phyloP scores from a whole-genome alignment of 2,329 filamentous ascomycete genomes.

The Neobulgaria alba region DNA sequence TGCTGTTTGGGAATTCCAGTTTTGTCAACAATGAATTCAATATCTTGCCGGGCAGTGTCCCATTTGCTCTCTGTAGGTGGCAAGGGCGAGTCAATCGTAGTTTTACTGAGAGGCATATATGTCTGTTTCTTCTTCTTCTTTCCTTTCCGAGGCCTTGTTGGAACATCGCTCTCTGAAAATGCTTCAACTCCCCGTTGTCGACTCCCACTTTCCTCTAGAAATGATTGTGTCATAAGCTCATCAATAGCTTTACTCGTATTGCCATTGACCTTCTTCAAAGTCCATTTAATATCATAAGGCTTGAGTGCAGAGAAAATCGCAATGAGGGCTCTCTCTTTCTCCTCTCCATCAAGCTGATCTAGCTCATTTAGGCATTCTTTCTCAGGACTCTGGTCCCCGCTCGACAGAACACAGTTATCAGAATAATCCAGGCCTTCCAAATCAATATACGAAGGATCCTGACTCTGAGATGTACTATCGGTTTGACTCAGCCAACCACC shows the following conservation, averaged over 20 bases:
- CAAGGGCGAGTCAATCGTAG: slow-evolving; percentile 9
- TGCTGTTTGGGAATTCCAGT: slow-evolving; percentile 37
- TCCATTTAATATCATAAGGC: slow-evolving; percentile 54
- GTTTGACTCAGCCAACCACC: slow-evolving; percentile 23
- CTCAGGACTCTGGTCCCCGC: slow-evolving; percentile 35
- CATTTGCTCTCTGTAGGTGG: slow-evolving; percentile 42
- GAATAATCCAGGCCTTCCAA: slow-evolving; percentile 19
- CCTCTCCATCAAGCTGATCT: slow-evolving; percentile 42
- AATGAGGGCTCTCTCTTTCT: slow-evolving; percentile 54
- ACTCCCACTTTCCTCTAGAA: slow-evolving; percentile 59
- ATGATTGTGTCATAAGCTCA: slow-evolving; percentile 69
- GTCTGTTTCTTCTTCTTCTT: slow-evolving; percentile 36
- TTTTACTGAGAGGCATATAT: slow-evolving; percentile 21
- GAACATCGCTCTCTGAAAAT: slow-evolving; percentile 52
- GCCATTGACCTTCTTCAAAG: slow-evolving; percentile 57
- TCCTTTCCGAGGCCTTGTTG: slow-evolving; percentile 26
- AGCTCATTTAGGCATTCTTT: slow-evolving; percentile 22
- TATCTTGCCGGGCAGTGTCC: slow-evolving; percentile 45
- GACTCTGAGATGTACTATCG: slow-evolving; percentile 24
- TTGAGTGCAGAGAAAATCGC: slow-evolving; percentile 67
- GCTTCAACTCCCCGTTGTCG: slow-evolving; percentile 71
- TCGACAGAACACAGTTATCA: slow-evolving; percentile 24
- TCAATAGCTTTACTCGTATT: slow-evolving; percentile 67
- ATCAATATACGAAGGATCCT: slow-evolving; percentile 18
- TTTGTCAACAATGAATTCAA: slow-evolving; percentile 50